These are phyloP conservation scores for Leishmania gerbilli DNA, from an alignment of 208 protist genomes.

Conservation along the genomic window DNA sequence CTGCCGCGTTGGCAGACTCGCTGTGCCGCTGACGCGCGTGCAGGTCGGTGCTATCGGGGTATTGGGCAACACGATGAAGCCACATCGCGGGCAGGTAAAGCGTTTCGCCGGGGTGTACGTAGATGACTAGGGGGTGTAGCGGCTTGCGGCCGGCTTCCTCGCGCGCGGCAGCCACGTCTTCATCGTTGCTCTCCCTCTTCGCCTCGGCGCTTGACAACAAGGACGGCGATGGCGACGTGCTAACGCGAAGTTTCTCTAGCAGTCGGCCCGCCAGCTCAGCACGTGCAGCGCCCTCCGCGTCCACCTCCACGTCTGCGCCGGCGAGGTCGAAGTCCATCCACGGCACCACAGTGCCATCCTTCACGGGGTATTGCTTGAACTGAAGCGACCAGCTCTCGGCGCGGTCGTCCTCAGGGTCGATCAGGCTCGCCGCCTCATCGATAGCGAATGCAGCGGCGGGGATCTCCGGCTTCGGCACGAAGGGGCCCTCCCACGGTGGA, in stretches of 20 bases:
- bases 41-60: conserved; percentile 69
- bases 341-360: conserved; percentile 69
- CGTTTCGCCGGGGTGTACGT: conserved; percentile 85
- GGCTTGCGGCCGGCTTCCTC: conserved; percentile 23
- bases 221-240: neutral
- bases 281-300: conserved; percentile 27
- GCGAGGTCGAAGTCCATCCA: conserved; percentile 90
- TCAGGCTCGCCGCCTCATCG: conserved; percentile 27
- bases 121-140: conserved; percentile 72
- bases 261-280: conserved; percentile 28
- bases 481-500: conserved; percentile 86
- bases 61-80: conserved; percentile 90
- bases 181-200: neutral
- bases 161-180: conserved; percentile 7
- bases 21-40: conserved; percentile 27
- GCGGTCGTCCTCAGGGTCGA: conserved; percentile 18
- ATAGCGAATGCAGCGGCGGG: conserved; percentile 64
- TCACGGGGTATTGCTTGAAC: conserved; percentile 49
- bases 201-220: neutral
- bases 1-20: neutral
- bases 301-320: conserved; percentile 39
- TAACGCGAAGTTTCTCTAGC: conserved; percentile 31
- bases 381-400: conserved; percentile 30
- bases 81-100: conserved; percentile 92
- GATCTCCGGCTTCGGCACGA: conserved; percentile 82